Percentiles rank a stretch among this genome's conserved stretches.
These are phyloP conservation scores for Solanum hybrid DNA, from an alignment of 305 asterid species.

Conservation along the genomic window DNA sequence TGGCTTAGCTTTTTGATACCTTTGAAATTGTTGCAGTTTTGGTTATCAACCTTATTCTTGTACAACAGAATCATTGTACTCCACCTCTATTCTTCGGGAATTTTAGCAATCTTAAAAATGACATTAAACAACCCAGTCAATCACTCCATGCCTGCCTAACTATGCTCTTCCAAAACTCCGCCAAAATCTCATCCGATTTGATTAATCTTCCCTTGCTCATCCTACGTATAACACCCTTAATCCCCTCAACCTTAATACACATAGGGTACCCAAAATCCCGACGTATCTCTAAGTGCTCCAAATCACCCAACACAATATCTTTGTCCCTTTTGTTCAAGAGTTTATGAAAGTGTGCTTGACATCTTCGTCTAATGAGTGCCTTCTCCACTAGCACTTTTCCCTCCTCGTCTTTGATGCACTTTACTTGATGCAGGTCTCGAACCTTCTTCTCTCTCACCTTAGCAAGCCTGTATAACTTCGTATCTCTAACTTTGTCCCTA, in stretches of 20 bases:
- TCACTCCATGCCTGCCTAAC: neutral
- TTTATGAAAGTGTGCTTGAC: neutral
- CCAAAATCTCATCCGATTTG: neutral
- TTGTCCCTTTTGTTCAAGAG: neutral
- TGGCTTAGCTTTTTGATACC: neutral
- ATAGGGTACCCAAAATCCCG: neutral
- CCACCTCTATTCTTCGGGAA: neutral
- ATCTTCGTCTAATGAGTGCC: neutral
- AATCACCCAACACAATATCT: neutral
- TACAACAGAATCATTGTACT: neutral
- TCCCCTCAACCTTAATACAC: neutral
- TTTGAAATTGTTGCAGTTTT: neutral
- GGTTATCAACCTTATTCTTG: neutral
- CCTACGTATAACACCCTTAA: neutral
- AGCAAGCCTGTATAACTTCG: neutral
- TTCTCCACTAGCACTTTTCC: neutral
- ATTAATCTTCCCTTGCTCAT: neutral
- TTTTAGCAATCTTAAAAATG: neutral
- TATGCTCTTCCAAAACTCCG: neutral
- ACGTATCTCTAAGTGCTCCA: neutral
- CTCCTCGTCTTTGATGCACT: neutral
- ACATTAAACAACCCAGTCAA: neutral
- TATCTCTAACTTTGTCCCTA: neutral
- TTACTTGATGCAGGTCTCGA: neutral
- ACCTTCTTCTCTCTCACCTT: neutral